These are phyloP conservation scores for Casaregolazyma suthepensis DNA, from an alignment of 1,139 yeast genomes.

Conservation along the genomic window DNA sequence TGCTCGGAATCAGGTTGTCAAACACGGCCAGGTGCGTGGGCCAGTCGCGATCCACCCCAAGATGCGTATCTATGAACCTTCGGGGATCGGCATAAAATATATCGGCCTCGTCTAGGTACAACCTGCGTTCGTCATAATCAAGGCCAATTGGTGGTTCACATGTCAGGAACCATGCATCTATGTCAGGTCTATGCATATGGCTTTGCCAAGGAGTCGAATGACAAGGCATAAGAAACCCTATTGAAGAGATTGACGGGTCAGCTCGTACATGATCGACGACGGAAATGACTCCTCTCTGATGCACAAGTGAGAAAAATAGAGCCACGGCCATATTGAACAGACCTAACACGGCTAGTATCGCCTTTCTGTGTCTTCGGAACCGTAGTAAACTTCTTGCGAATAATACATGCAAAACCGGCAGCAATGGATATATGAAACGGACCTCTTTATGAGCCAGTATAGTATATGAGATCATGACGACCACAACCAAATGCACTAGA, in stretches of 20 bases:
- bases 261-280: conserved; percentile 51
- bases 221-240: conserved; percentile 89
- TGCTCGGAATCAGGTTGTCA: conserved; percentile 48
- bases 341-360: conserved; percentile 23
- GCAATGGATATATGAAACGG: conserved; percentile 79
- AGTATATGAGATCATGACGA: conserved; percentile 53
- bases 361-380: conserved; percentile 4
- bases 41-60: conserved; percentile 46
- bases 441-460: conserved; percentile 79
- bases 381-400: conserved; percentile 16
- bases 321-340: conserved; percentile 43
- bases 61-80: conserved; percentile 39
- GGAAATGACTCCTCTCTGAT: conserved; percentile 81
- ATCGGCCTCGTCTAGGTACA: conserved; percentile 83
- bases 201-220: conserved; percentile 97
- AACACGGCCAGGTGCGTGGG: conserved; percentile 70
- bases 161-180: conserved; percentile 67
- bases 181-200: conserved; percentile 56
- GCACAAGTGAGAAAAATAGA: conserved; percentile 51
- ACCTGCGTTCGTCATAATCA: conserved; percentile 29
- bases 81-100: conserved; percentile 63
- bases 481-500: conserved; percentile 30
- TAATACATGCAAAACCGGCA: conserved; percentile 56
- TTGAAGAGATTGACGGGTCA: conserved; percentile 40
- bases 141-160: conserved; percentile 79